These are phyloP conservation scores for Lepidium didymum DNA, from an alignment of 345 rosid genomes.

Conservation along the genomic window DNA sequence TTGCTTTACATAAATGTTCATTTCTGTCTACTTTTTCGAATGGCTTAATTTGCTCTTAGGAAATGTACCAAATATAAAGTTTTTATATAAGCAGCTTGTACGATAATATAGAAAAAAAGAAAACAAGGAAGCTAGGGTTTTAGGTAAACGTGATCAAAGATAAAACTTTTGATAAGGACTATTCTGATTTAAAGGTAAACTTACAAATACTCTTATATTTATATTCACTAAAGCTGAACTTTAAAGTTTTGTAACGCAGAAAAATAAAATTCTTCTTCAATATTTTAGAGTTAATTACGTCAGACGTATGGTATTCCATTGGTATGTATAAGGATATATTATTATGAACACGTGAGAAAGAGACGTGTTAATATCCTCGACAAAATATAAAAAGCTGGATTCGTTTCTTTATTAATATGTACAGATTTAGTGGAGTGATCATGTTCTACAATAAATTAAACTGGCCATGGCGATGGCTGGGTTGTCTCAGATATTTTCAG, in stretches of 20 bases:
- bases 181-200: too few relatives aligned
- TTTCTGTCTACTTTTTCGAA: neutral
- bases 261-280: neutral
- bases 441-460: conserved; percentile 1
- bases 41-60: neutral
- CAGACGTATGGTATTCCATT: neutral
- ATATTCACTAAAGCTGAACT: too few relatives aligned
- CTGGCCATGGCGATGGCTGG: conserved; percentile 1
- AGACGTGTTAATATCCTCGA: neutral
- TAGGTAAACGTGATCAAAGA: neutral
- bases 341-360: conserved; percentile 1
- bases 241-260: neutral
- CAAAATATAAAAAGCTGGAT: neutral
- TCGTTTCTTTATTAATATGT: neutral
- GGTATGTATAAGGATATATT: neutral
- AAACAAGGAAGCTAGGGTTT: neutral
- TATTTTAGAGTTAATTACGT: neutral
- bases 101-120: neutral
- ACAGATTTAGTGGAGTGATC: conserved; percentile 12
- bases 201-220: too few relatives aligned
- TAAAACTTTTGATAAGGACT: neutral
- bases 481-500: conserved; percentile 9
- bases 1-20: neutral
- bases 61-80: neutral
- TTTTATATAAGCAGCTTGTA: neutral